Evolutionary conservation across 2,329 filamentous ascomycete species (phyloP).

Genomic region (Calcarisporium arbuscula): DNA sequence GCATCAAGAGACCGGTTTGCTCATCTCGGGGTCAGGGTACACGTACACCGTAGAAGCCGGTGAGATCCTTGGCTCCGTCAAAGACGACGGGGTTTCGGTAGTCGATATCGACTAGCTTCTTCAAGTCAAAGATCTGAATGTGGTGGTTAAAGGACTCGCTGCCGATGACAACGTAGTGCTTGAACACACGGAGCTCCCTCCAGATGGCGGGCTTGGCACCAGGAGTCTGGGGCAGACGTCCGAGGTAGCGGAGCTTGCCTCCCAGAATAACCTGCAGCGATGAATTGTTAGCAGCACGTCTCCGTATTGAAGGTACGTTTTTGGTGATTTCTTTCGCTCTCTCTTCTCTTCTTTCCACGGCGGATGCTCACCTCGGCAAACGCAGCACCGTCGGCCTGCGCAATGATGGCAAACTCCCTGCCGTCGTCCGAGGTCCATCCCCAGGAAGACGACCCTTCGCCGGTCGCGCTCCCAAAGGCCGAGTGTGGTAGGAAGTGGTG

Average conservation of each 20-base stretch:
- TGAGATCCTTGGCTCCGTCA: conserved; percentile 23
- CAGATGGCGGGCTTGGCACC: conserved; percentile 23
- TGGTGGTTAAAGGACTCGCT: conserved; percentile 42
- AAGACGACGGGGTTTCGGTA: conserved; percentile 27
- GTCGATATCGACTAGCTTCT: conserved; percentile 39
- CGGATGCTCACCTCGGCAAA: conserved; percentile 39
- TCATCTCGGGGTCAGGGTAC: too few relatives aligned
- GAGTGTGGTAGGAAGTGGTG: too few relatives aligned
- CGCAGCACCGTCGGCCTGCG: conserved; percentile 39
- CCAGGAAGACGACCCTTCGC: too few relatives aligned
- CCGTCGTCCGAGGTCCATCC: conserved; percentile 19
- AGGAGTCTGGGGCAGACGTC: conserved; percentile 36
- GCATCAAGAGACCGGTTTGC: too few relatives aligned
- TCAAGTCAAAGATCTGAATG: conserved; percentile 59
- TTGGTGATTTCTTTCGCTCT: too few relatives aligned
- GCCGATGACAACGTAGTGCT: conserved; percentile 29
- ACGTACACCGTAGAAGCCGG: conserved; percentile 24
- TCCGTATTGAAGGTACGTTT: too few relatives aligned
- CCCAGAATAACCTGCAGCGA: too few relatives aligned
- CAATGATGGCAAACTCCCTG: conserved; percentile 38
- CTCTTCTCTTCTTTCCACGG: too few relatives aligned
- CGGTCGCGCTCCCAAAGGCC: too few relatives aligned
- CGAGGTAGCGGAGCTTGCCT: conserved; percentile 37
- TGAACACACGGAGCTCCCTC: conserved; percentile 35
- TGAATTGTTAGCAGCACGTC: too few relatives aligned